A percentile compares a stretch with the other conserved stretches of the same genome.
These are phyloP conservation scores for Salix purpurea DNA, from an alignment of 345 rosid species.

Conservation along the genomic window DNA sequence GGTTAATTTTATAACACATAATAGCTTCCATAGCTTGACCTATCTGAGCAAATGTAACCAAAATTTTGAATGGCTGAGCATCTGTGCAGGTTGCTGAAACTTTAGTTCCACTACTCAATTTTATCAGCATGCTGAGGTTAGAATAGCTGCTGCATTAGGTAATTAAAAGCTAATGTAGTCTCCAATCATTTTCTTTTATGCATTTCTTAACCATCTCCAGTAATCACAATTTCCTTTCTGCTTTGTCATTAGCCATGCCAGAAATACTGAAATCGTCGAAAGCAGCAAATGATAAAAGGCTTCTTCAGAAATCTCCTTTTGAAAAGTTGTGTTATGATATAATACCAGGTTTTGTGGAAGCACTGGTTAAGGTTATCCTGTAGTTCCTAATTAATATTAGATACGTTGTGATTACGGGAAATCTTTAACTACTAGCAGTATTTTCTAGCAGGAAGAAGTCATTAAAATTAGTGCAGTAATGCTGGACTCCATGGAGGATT, in stretches of 20 bases:
- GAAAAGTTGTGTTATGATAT: too few relatives aligned
- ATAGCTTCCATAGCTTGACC: not conserved
- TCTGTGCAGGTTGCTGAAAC: not conserved
- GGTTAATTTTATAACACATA: not conserved
- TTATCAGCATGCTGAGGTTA: not conserved
- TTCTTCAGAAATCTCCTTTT: too few relatives aligned
- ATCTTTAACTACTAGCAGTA: too few relatives aligned
- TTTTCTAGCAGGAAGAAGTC: too few relatives aligned
- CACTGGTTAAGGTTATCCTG: too few relatives aligned
- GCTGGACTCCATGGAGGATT: too few relatives aligned
- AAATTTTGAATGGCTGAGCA: not conserved
- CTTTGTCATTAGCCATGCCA: slow-evolving; percentile 6
- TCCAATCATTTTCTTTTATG: not conserved
- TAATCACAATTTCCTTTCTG: too few relatives aligned
- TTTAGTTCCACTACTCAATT: slow-evolving; percentile 16
- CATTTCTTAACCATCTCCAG: not conserved
- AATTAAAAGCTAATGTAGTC: not conserved
- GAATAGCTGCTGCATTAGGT: slow-evolving; percentile 10
- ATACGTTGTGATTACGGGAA: too few relatives aligned
- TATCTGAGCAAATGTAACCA: not conserved
- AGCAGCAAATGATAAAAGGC: slow-evolving; percentile 2
- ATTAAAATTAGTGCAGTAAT: too few relatives aligned
- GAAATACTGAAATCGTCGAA: slow-evolving; percentile 7
- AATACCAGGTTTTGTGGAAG: too few relatives aligned
- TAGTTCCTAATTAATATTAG: too few relatives aligned